Percentiles rank a stretch among this genome's conserved stretches.
Conservation (phyloP, 2,329 filamentous ascomycete genomes). For the Didymella lethalis region DNA sequence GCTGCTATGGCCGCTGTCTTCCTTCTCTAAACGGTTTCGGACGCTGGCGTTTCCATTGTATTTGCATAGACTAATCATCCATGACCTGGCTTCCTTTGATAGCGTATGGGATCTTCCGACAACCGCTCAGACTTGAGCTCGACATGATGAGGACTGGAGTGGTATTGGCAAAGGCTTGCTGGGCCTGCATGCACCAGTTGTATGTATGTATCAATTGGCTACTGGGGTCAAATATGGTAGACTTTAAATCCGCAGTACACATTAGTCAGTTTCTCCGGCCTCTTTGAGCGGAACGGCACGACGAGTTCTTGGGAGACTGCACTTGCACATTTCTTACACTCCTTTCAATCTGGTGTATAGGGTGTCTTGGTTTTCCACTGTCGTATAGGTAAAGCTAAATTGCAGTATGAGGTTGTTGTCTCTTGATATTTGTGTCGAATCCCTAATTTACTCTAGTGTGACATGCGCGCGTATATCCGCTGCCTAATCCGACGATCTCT, state of each 20-base stretch:
- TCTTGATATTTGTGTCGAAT: too few relatives aligned
- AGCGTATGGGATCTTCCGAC: slow-evolving; percentile 42
- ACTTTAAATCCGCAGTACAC: slow-evolving; percentile 46
- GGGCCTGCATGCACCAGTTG: slow-evolving; percentile 43
- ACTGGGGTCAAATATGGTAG: slow-evolving; percentile 40
- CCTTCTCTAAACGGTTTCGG: slow-evolving; percentile 54
- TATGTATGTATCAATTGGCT: slow-evolving; percentile 51
- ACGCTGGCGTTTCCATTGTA: slow-evolving; percentile 49
- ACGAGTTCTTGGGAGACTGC: slow-evolving; percentile 33
- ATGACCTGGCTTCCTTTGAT: slow-evolving; percentile 45
- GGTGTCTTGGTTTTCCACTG: slow-evolving; percentile 4
- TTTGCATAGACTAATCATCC: slow-evolving; percentile 52
- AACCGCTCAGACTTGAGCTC: slow-evolving; percentile 34
- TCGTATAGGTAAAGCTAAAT: slow-evolving; percentile 6
- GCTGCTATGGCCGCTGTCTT: slow-evolving; percentile 58
- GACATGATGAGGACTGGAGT: slow-evolving; percentile 36
- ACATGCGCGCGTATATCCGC: slow-evolving; percentile 10
- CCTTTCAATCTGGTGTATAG: slow-evolving; percentile 32
- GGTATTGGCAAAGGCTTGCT: slow-evolving; percentile 37
- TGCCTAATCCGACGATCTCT: slow-evolving; percentile 2
- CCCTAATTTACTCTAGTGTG: not conserved
- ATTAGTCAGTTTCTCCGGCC: slow-evolving; percentile 31
- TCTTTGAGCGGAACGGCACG: slow-evolving; percentile 30
- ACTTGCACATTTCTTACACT: slow-evolving; percentile 37
- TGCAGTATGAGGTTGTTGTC: slow-evolving; percentile 2